Percentiles rank a stretch among this genome's conserved stretches.
These are phyloP conservation scores for Jaenimonas drosophilae DNA, from an alignment of 208 protist species.

Conservation along the genomic window DNA sequence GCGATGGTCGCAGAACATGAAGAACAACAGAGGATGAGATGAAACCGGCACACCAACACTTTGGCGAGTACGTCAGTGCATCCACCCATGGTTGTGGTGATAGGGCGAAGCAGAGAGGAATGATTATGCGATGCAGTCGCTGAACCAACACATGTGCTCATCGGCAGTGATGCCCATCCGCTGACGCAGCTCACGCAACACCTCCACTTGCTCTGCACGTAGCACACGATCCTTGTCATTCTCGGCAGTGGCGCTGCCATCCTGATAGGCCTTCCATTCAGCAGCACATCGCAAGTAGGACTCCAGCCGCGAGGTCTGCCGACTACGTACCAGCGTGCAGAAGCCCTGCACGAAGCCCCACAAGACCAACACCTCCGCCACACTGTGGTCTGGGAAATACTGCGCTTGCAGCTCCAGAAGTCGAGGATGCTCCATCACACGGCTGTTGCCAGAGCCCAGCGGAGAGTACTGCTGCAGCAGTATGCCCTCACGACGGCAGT, in stretches of 20 bases:
- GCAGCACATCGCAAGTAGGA: slow-evolving; percentile 19
- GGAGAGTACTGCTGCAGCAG: slow-evolving; percentile 81
- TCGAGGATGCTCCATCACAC: slow-evolving; percentile 33
- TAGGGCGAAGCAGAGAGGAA: too few relatives aligned
- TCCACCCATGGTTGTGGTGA: too few relatives aligned
- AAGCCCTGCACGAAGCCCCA: slow-evolving; percentile 70
- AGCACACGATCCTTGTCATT: slow-evolving; percentile 13
- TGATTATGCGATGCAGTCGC: slow-evolving; percentile 42
- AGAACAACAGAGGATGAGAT: too few relatives aligned
- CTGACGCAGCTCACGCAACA: slow-evolving; percentile 23
- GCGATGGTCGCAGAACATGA: too few relatives aligned
- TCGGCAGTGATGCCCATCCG: slow-evolving; percentile 33
- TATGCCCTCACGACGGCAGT: slow-evolving; percentile 40
- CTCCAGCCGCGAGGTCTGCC: slow-evolving; percentile 23
- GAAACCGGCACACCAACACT: too few relatives aligned
- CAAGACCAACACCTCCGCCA: slow-evolving; percentile 52
- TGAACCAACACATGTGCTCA: slow-evolving; percentile 64
- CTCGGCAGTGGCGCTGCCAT: background rate
- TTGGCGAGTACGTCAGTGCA: too few relatives aligned
- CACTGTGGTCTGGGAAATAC: slow-evolving; percentile 28
- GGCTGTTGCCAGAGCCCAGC: slow-evolving; percentile 35
- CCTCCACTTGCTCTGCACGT: slow-evolving; percentile 21
- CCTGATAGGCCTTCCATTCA: background rate
- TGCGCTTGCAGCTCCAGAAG: slow-evolving; percentile 24
- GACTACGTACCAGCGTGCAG: slow-evolving; percentile 48